Percentiles rank a stretch among this genome's conserved stretches.
These are phyloP conservation scores for Vitis amurensis DNA, from an alignment of 164 flowering plant genomes.

Conservation along the genomic window DNA sequence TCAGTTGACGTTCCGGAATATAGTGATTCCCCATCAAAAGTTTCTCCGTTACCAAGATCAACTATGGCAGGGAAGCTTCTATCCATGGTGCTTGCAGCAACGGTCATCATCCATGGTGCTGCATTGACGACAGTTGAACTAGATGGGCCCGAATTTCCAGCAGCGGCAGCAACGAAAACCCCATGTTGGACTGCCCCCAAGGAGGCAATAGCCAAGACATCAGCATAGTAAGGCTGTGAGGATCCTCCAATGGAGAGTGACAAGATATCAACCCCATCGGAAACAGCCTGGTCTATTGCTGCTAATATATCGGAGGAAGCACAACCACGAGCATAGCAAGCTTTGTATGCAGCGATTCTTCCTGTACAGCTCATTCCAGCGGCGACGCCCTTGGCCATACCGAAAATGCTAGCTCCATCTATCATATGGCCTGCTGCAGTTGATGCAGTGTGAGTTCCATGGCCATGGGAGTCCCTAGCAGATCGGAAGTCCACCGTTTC, in stretches of 20 bases:
- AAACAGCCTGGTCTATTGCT: conserved; percentile 64
- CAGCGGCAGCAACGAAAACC: conserved; percentile 58
- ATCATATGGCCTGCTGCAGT: conserved; percentile 69
- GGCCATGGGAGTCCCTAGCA: conserved; percentile 63
- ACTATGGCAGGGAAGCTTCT: conserved; percentile 60
- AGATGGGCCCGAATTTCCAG: conserved; percentile 65
- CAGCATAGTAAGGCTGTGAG: conserved; percentile 42
- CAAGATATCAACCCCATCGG: conserved; percentile 73
- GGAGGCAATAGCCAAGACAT: conserved; percentile 58
- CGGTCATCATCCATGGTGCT: conserved; percentile 84
- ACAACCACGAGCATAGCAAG: conserved; percentile 55
- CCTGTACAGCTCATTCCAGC: conserved; percentile 59
- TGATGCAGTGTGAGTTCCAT: conserved; percentile 86
- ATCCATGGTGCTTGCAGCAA: conserved; percentile 67
- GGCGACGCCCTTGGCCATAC: conserved; percentile 66
- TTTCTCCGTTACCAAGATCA: conserved; percentile 47
- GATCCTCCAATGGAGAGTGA: conserved; percentile 70
- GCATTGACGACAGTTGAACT: conserved; percentile 43
- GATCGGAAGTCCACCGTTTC: conserved; percentile 50
- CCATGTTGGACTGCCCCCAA: conserved; percentile 57
- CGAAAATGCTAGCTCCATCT: conserved; percentile 43
- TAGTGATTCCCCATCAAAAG: conserved; percentile 58
- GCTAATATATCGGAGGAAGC: conserved; percentile 62
- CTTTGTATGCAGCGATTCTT: conserved; percentile 74
- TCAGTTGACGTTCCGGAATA: conserved; percentile 42